A percentile compares a stretch with the other conserved stretches of the same genome.
Evolutionary conservation across 2,329 filamentous ascomycete species (phyloP).

Genomic region (Sclerotinia glacialis): DNA sequence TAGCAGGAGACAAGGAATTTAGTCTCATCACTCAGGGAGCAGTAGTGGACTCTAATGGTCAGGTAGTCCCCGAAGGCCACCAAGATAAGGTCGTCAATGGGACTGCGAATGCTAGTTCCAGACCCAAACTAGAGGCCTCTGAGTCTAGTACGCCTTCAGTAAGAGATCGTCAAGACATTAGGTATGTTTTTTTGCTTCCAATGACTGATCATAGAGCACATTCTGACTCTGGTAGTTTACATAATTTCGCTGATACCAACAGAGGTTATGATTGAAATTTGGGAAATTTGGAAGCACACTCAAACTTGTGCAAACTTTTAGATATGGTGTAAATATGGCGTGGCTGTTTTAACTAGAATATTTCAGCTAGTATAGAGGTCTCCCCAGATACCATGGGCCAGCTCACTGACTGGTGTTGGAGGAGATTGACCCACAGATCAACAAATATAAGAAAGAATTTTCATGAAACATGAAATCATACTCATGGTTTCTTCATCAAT

Average conservation of each 20-base stretch:
- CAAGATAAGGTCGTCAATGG: constrained; percentile 26
- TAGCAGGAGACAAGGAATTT: constrained; percentile 58
- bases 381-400: background rate
- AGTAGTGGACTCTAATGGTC: constrained; percentile 53
- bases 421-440: background rate
- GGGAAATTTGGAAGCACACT: background rate
- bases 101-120: constrained; percentile 30
- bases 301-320: background rate
- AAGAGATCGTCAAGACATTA: constrained; percentile 40
- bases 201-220: background rate
- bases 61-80: constrained; percentile 49
- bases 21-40: constrained; percentile 62
- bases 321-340: background rate
- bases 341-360: background rate
- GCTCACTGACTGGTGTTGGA: background rate
- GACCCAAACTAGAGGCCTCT: constrained; percentile 36
- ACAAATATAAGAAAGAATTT: background rate
- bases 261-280: constrained; percentile 33
- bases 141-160: constrained; percentile 35
- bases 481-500: too few species aligned
- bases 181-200: constrained; percentile 28
- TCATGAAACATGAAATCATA: too few species aligned
- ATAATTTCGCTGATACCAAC: constrained; percentile 31
- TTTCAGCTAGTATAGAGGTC: background rate
- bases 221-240: constrained; percentile 18